A percentile compares a stretch with the other conserved stretches of the same genome.
phyloP scores from a whole-genome alignment of 768 basidiomycete species.

The Xerocomus spinulosus region DNA sequence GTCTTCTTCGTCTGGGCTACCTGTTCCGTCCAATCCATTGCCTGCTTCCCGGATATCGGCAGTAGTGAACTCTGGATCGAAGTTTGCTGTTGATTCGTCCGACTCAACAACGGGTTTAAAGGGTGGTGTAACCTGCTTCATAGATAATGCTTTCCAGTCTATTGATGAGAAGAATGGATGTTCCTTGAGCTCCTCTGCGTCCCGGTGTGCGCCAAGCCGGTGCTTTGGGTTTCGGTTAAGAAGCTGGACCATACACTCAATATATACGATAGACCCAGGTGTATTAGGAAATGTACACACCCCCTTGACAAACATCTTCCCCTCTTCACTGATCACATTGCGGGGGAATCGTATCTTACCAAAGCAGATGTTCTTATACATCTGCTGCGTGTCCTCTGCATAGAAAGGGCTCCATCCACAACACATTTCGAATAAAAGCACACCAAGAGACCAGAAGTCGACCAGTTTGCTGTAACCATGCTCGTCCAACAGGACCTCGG shows the following conservation, averaged over 20 bases:
- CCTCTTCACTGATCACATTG: conserved; percentile 94
- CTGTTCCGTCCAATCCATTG: conserved; percentile 44
- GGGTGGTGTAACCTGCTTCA: conserved; percentile 90
- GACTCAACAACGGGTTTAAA: conserved; percentile 98
- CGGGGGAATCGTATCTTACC: conserved; percentile 98
- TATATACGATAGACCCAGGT: conserved; percentile 8
- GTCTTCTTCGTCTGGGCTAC: conserved; percentile 51
- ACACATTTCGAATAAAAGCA: conserved; percentile 98
- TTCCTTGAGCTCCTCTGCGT: conserved; percentile 91
- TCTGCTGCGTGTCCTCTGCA: conserved; percentile 98
- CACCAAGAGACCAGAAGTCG: conserved; percentile 97
- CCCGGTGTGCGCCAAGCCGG: conserved; percentile 85
- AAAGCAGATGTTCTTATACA: conserved; percentile 99
- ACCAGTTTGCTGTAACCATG: conserved; percentile 98
- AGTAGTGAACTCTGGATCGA: conserved; percentile 95
- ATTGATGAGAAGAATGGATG: conserved; percentile 90
- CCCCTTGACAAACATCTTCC: conserved; percentile 98
- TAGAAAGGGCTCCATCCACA: conserved; percentile 99
- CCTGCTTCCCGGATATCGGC: conserved; percentile 80
- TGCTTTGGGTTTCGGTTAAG: conserved; percentile 98
- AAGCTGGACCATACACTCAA: conserved; percentile 50
- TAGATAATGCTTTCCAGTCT: conserved; percentile 85
- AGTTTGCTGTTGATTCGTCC: conserved; percentile 97
- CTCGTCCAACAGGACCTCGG: conserved; percentile 97
- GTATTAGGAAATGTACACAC: conserved; percentile 48